Conservation (phyloP, 495 filamentous ascomycete genomes). For the Barbatosphaeria neglecta region DNA sequence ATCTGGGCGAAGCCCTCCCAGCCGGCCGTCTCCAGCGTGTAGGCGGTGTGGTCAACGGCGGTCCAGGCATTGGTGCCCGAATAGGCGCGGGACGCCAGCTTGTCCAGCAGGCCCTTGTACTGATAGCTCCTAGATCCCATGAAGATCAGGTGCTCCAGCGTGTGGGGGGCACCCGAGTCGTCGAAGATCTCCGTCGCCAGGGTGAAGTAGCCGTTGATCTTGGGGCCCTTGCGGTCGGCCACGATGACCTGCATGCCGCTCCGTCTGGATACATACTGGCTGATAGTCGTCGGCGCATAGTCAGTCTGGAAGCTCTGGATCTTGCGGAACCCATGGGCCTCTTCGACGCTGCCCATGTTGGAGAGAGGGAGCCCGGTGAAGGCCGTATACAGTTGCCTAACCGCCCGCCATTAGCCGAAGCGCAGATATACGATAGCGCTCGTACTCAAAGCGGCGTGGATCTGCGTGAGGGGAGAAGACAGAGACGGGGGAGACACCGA, state of each 20-base stretch:
- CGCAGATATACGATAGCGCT: too few species aligned
- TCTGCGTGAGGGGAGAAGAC: too few species aligned
- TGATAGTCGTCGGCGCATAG: conserved; percentile 74
- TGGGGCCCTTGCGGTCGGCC: conserved; percentile 84
- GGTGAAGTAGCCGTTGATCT: conserved; percentile 87
- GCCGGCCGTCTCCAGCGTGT: conserved; percentile 85
- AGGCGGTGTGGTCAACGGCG: conserved; percentile 88
- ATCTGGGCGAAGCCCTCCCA: conserved; percentile 96
- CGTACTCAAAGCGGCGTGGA: too few species aligned
- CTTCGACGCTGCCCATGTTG: conserved; percentile 23
- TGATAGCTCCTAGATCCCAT: conserved; percentile 93
- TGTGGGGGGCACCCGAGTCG: conserved; percentile 91
- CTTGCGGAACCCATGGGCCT: conserved; percentile 56
- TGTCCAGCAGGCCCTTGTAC: conserved; percentile 92
- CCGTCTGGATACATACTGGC: conserved; percentile 66
- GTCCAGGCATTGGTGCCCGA: conserved; percentile 96
- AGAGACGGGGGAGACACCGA: too few species aligned
- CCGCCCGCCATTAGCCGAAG: conserved; percentile 6
- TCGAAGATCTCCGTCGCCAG: conserved; percentile 96
- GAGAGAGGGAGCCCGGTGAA: conserved; percentile 6
- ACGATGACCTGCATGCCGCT: conserved; percentile 92
- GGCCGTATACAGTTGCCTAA: conserved; percentile 8
- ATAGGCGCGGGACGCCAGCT: conserved; percentile 84
- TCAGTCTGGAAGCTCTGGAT: conserved; percentile 77
- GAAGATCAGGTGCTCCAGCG: conserved; percentile 90